Base-by-base conservation (phyloP, 495 filamentous ascomycete genomes). In the Lophium mytilinum region DNA sequence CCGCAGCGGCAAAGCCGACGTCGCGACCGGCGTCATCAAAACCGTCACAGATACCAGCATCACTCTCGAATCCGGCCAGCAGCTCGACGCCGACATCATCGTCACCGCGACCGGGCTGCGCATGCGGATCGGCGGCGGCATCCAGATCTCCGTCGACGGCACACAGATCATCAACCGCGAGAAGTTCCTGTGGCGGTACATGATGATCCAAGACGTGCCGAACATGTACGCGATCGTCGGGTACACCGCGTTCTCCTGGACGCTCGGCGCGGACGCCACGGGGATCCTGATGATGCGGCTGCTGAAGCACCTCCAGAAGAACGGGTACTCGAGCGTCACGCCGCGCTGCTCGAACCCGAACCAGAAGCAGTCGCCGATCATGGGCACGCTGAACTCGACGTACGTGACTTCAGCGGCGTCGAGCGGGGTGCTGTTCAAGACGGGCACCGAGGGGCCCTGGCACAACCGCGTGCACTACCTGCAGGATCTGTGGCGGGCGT, bases 61-160 rank as follows among this genome's bases (percentile, higher is more conserved):
- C 54, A 58, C 68, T 15, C 76, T 88, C 18, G 77, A 76, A 0
- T 62, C 48, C 9, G 86, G 83, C 15, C 73, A 79, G 46, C 67
- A 65, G 0, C 63, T 90, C 3, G 73, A 81, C 1, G 80, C 84
- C 0, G 86, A 91, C 69, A 81, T 87, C 62, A 86, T 91, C 65
- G 69, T 90, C 57, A 87, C 85, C 0, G 87, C 87, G 0, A 93
- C 88, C 0, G 87, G 87, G 1, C 72, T 93, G 1, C 76, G 76
- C 42, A 63, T 88, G 41, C 69, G 71, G 17, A 66, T 87, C 9
- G 77, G 78, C 0, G 78, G 78, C 19, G 73, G 75, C 6, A 70
- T 81, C 4, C 51, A 60, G 0, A 51, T 86, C 12, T 63, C 64
- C 3, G 79, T 88, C 0, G 80, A 88, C 63, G 80, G 77, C n/a